These are phyloP conservation scores for Fusarium tanahbumbuense DNA, from an alignment of 2,329 filamentous ascomycete species.

Conservation along the genomic window DNA sequence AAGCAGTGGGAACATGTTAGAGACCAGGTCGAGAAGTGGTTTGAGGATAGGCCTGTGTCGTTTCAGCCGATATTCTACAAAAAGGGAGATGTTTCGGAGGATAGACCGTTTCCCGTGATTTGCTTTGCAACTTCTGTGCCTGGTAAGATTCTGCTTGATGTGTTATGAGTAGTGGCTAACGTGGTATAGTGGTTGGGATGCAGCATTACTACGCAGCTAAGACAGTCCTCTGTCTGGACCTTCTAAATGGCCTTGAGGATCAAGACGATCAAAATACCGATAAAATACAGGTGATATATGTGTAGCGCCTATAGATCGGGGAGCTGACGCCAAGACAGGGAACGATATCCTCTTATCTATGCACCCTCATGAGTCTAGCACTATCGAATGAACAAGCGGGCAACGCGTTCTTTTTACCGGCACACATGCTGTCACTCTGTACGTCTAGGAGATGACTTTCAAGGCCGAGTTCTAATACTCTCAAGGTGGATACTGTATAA, in stretches of 20 bases:
- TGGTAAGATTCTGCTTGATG: background rate
- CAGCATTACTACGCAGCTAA: conserved; percentile 16
- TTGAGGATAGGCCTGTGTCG: background rate
- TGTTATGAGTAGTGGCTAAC: accelerated
- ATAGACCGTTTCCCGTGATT: background rate
- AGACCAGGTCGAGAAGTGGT: background rate
- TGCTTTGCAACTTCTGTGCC: background rate
- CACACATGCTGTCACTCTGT: conserved; percentile 16
- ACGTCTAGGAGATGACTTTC: accelerated
- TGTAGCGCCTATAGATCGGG: no score
- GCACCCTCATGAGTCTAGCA: conserved; percentile 1
- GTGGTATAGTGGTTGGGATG: background rate
- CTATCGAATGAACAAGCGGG: background rate
- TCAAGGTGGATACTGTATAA: conserved; percentile 7
- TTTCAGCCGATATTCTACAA: conserved; percentile 4
- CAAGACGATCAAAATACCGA: accelerated
- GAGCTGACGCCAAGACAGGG: background rate
- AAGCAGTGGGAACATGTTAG: background rate
- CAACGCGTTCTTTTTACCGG: conserved; percentile 10
- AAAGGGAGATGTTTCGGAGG: accelerated
- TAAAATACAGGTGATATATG: background rate
- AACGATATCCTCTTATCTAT: background rate
- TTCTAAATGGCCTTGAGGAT: background rate
- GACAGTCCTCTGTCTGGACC: background rate
- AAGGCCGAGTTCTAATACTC: accelerated